These are phyloP conservation scores for Serpula lacrymans DNA, from an alignment of 768 basidiomycete species.

Conservation along the genomic window DNA sequence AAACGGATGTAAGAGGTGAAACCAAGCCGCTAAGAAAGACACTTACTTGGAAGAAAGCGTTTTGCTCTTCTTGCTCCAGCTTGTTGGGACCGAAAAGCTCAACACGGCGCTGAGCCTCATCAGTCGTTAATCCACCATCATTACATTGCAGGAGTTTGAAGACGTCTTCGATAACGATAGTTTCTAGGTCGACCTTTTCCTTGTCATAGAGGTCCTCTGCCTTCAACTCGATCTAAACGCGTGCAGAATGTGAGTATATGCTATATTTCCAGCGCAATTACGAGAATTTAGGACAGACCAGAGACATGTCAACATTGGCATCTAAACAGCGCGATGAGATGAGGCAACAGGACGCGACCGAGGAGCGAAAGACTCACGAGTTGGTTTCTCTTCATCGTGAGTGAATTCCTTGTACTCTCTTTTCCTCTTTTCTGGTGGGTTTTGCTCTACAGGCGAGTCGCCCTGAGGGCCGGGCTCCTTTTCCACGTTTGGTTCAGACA, in stretches of 20 bases:
- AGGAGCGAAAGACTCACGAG: constrained; percentile 46
- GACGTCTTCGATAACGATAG: constrained; percentile 94
- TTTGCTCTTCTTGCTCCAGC: constrained; percentile 87
- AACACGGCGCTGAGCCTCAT: constrained; percentile 80
- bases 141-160: constrained; percentile 93
- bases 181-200: constrained; percentile 99
- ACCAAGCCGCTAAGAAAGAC: neutral
- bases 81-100: constrained; percentile 97
- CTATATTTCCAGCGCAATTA: neutral
- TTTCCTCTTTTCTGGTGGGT: constrained; percentile 47
- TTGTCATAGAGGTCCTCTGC: constrained; percentile 96
- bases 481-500: constrained; percentile 45
- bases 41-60: constrained; percentile 79
- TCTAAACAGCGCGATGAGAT: constrained; percentile 48
- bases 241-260: constrained; percentile 1
- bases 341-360: neutral
- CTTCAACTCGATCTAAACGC: constrained; percentile 71
- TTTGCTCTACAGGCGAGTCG: constrained; percentile 34
- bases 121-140: constrained; percentile 69
- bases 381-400: constrained; percentile 64
- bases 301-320: constrained; percentile 85
- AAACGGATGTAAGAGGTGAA: neutral
- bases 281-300: constrained; percentile 42
- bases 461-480: constrained; percentile 65
- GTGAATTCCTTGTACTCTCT: constrained; percentile 87